A percentile compares a stretch with the other conserved stretches of the same genome.
These are phyloP conservation scores for Lachancea waltii DNA, from an alignment of 805 yeast genomes.

Conservation along the genomic window DNA sequence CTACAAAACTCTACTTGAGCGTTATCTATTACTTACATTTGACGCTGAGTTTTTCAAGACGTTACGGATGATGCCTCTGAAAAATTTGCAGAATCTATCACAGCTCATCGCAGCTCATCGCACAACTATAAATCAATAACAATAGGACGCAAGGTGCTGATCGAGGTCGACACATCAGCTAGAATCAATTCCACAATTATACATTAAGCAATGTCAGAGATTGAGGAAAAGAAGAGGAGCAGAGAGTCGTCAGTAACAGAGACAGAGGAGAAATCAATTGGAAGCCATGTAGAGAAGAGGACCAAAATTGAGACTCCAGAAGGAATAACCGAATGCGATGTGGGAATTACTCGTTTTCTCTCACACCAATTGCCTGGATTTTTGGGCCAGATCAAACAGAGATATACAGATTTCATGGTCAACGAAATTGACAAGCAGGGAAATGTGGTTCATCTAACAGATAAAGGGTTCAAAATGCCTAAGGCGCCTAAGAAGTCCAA, in stretches of 20 bases:
- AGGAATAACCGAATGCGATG: slow-evolving; percentile 53
- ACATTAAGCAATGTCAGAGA: slow-evolving; percentile 1
- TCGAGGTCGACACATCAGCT: background rate
- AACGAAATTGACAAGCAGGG: slow-evolving; percentile 73
- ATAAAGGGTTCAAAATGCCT: slow-evolving; percentile 62
- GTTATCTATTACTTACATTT: background rate
- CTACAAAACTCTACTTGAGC: background rate
- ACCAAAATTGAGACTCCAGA: background rate
- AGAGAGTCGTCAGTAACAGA: slow-evolving; percentile 1
- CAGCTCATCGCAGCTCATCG: slow-evolving; percentile 4
- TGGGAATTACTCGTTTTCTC: slow-evolving; percentile 76
- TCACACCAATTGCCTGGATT: slow-evolving; percentile 56
- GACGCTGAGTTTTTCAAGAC: no score
- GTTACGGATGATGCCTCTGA: background rate
- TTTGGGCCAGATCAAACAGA: slow-evolving; percentile 71
- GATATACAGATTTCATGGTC: slow-evolving; percentile 90
- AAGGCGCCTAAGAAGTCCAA: slow-evolving; percentile 39
- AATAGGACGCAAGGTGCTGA: background rate
- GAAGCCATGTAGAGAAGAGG: slow-evolving; percentile 3
- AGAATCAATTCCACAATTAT: background rate
- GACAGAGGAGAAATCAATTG: background rate
- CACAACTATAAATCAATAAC: no score
- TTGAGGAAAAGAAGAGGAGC: slow-evolving; percentile 1
- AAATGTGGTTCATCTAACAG: slow-evolving; percentile 65
- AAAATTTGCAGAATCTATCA: slow-evolving; percentile 7